These are phyloP conservation scores for Houttuynia cordata DNA, from an alignment of 164 flowering plant genomes.

Conservation along the genomic window DNA sequence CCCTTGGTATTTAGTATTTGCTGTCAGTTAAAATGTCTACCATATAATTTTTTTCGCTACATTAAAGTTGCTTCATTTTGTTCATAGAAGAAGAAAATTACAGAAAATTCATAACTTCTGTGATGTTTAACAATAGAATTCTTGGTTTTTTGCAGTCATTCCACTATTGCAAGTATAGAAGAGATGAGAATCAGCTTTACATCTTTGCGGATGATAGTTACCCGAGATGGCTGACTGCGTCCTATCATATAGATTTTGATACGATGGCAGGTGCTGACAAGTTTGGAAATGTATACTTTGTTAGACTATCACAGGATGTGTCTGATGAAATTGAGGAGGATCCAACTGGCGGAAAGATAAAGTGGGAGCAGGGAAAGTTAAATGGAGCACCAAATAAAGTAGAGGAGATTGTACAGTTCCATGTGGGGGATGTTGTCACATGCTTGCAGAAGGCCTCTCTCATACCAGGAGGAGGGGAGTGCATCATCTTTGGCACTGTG, in stretches of 20 bases:
- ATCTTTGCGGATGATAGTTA: conserved; percentile 94
- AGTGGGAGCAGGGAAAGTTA: conserved; percentile 98
- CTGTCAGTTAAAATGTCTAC: too few species aligned
- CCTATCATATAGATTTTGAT: conserved; percentile 88
- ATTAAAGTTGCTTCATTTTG: too few species aligned
- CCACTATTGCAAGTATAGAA: conserved; percentile 94
- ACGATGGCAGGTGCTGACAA: conserved; percentile 99
- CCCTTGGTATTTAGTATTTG: too few species aligned
- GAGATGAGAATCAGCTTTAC: conserved; percentile 95
- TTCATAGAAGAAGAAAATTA: too few species aligned
- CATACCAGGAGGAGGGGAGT: conserved; percentile 94
- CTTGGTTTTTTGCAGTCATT: conserved; percentile 58
- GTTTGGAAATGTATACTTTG: conserved; percentile 92
- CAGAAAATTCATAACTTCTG: too few species aligned
- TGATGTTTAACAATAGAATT: too few species aligned
- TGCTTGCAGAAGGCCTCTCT: conserved; percentile 94
- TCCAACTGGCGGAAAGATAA: conserved; percentile 98
- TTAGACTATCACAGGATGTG: conserved; percentile 84
- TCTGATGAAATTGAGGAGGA: conserved; percentile 99
- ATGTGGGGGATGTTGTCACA: conserved; percentile 84
- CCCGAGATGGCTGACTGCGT: conserved; percentile 97
- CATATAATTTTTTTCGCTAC: too few species aligned
- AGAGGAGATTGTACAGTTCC: conserved; percentile 95
- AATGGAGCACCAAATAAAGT: conserved; percentile 99
- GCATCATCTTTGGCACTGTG: conserved; percentile 90